A percentile compares a stretch with the other conserved stretches of the same genome.
These are phyloP conservation scores for Acmispon strigosus DNA, from an alignment of 306 rosid species.

Conservation along the genomic window DNA sequence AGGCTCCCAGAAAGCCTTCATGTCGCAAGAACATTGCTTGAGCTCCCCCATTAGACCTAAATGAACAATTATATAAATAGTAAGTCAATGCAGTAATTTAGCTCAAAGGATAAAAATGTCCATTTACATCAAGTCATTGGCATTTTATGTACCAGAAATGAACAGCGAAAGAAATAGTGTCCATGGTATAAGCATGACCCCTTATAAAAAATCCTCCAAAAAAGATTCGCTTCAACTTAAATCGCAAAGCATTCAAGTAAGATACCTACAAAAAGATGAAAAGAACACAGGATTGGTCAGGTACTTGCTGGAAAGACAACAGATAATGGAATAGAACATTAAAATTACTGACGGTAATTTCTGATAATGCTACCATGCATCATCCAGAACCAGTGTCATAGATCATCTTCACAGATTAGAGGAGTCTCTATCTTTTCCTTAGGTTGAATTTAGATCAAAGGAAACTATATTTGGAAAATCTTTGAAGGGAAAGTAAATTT, in stretches of 20 bases:
- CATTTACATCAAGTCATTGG: background rate
- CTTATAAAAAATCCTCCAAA: conserved; percentile 98
- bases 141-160: conserved; percentile 65
- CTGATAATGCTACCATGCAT: background rate
- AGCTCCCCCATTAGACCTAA: conserved; percentile 92
- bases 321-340: background rate
- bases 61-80: conserved; percentile 19
- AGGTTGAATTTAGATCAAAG: background rate
- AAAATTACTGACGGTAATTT: conserved; percentile 3
- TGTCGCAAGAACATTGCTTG: conserved; percentile 98
- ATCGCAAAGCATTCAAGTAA: conserved; percentile 82
- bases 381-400: background rate
- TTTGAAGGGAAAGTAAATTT: background rate
- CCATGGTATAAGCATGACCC: conserved; percentile 99
- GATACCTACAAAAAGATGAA: conserved; percentile 56
- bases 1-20: conserved; percentile 93
- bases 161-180: conserved; percentile 93
- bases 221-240: conserved; percentile 84
- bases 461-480: background rate
- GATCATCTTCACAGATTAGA: background rate
- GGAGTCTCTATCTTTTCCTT: conserved; percentile 3
- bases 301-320: conserved; percentile 1
- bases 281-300: conserved; percentile 3
- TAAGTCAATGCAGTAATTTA: conserved; percentile 3
- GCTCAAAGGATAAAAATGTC: background rate